These are phyloP conservation scores for Cruciata laevipes DNA, from an alignment of 257 asterid genomes.

Conservation along the genomic window DNA sequence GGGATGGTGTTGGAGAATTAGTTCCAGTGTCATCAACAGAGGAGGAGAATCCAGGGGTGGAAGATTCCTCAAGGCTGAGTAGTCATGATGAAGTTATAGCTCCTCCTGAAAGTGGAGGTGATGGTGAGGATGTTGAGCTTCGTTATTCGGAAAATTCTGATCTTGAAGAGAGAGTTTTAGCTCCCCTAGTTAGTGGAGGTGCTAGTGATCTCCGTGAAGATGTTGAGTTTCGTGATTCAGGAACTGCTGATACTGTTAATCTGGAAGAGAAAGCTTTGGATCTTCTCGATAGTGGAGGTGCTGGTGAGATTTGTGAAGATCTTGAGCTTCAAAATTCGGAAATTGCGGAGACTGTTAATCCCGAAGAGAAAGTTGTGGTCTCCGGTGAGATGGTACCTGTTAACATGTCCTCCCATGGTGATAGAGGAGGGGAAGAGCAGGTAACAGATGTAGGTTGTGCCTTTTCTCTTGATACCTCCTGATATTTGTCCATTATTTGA, in stretches of 20 bases:
- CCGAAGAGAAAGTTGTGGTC: constrained; percentile 28
- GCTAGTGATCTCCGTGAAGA: constrained; percentile 30
- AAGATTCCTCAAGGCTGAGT: constrained; percentile 28
- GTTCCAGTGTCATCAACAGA: constrained; percentile 15
- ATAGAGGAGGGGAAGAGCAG: constrained; percentile 59
- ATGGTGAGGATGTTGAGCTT: constrained; percentile 25
- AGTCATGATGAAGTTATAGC: constrained; percentile 18
- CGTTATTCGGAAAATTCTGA: constrained; percentile 23
- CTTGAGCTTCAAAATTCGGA: constrained; percentile 22
- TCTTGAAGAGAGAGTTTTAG: constrained; percentile 27
- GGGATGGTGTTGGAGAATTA: constrained; percentile 30
- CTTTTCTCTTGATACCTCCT: constrained; percentile 53
- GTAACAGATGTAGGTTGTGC: constrained; percentile 99
- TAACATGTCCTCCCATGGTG: constrained; percentile 32
- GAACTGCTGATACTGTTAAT: constrained; percentile 20
- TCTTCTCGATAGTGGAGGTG: constrained; percentile 26
- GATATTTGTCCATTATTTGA: neutral
- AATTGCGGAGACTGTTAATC: constrained; percentile 19
- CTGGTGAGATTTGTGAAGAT: constrained; percentile 31
- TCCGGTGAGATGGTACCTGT: constrained; percentile 26
- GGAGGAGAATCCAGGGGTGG: constrained; percentile 20
- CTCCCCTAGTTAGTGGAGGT: constrained; percentile 25
- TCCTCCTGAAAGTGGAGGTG: constrained; percentile 28
- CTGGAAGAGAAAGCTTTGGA: constrained; percentile 26
- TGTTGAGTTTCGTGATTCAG: constrained; percentile 24